These are phyloP conservation scores for Chlamydomonas reinhardtii DNA, from an alignment of 163 green algal species.

Conservation along the genomic window DNA sequence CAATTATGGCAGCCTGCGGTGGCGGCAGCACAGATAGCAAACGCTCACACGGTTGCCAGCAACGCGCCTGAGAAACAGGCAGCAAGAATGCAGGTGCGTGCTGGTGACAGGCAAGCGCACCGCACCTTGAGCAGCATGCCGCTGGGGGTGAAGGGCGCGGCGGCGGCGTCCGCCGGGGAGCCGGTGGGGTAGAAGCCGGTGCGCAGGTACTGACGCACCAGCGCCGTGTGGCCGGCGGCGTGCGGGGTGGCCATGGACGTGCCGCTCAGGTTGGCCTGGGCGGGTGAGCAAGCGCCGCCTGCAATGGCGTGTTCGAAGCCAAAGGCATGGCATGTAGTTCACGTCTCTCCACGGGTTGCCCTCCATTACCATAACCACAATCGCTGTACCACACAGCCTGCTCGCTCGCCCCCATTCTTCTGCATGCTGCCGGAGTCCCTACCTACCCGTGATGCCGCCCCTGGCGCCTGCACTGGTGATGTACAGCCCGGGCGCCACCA, in stretches of 20 bases:
- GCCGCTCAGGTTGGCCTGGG: neutral
- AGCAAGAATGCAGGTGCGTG: too few species aligned
- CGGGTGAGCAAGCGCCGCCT: neutral
- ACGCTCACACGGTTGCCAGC: too few species aligned
- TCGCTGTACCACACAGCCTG: neutral
- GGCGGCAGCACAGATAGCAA: too few species aligned
- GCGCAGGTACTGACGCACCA: slow-evolving; percentile 90
- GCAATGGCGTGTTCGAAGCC: too few species aligned
- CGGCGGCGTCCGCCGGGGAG: neutral
- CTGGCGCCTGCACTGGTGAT: neutral
- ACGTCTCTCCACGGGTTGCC: too few species aligned
- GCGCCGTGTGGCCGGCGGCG: slow-evolving; percentile 74
- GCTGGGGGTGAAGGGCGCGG: slow-evolving; percentile 20
- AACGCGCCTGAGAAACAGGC: too few species aligned
- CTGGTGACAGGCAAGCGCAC: too few species aligned
- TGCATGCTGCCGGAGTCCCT: too few species aligned
- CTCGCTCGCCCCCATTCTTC: too few species aligned
- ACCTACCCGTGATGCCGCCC: neutral
- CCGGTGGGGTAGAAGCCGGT: slow-evolving; percentile 88
- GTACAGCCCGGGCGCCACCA: slow-evolving; percentile 80
- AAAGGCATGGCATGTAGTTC: too few species aligned
- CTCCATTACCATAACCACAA: too few species aligned
- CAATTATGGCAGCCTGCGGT: neutral
- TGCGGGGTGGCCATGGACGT: neutral
- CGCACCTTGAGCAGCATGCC: slow-evolving; percentile 37